These are phyloP conservation scores for Fragaria nilgerrensis DNA, from an alignment of 306 rosid genomes.

Conservation along the genomic window DNA sequence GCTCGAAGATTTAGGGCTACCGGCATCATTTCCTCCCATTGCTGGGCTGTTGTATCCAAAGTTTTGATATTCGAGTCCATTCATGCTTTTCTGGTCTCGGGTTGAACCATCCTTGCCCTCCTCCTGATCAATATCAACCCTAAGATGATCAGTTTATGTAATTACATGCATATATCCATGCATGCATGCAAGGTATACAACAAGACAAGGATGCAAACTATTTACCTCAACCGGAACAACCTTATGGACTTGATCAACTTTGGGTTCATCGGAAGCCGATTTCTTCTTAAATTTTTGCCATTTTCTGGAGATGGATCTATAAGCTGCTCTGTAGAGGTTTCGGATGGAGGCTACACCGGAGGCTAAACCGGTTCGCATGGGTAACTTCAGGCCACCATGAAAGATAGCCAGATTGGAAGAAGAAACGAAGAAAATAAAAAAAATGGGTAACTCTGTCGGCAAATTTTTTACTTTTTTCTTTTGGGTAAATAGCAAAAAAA, in stretches of 20 bases:
- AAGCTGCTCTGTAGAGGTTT: slow-evolving; percentile 30
- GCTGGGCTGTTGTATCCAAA: slow-evolving; percentile 22
- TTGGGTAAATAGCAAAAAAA: not conserved
- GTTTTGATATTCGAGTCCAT: slow-evolving; percentile 23
- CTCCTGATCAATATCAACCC: not conserved
- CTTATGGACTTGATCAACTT: not conserved
- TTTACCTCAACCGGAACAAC: slow-evolving; percentile 17
- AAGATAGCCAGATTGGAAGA: slow-evolving; percentile 10
- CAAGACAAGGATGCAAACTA: not conserved
- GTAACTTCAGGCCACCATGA: slow-evolving; percentile 45
- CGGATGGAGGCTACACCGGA: slow-evolving; percentile 9
- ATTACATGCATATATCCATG: not conserved
- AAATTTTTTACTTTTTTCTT: not conserved
- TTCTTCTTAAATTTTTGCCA: slow-evolving; percentile 34
- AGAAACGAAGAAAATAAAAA: not conserved
- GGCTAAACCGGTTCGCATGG: slow-evolving; percentile 11
- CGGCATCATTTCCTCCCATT: slow-evolving; percentile 8
- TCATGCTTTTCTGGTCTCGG: slow-evolving; percentile 16
- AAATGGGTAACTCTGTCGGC: slow-evolving; percentile 20
- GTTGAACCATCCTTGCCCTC: not conserved
- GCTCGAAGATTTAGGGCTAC: slow-evolving; percentile 11
- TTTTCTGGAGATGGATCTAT: slow-evolving; percentile 45
- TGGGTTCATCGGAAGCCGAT: slow-evolving; percentile 8
- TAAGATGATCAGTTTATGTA: not conserved
- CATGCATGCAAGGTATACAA: not conserved